Evolutionary conservation across 1,284 basidiomycete species (phyloP).

Genomic region (Kwoniella shivajii): DNA sequence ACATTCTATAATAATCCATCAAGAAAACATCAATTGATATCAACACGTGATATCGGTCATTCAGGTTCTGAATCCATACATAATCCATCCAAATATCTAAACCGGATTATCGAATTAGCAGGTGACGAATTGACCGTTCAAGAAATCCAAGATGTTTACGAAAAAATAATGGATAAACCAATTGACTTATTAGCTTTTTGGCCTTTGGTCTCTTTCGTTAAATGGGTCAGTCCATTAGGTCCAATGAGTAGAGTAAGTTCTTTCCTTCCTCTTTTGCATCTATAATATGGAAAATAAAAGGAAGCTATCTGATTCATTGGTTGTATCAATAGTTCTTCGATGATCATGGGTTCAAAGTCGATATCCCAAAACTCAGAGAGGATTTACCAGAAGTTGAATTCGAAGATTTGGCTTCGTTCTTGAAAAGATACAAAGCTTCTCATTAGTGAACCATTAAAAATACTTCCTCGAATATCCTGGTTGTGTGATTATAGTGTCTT

Average conservation of each 20-base stretch:
- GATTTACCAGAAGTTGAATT: constrained; percentile 22
- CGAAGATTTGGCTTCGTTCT: constrained; percentile 31
- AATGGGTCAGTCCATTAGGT: constrained; percentile 9
- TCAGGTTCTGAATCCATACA: constrained; percentile 29
- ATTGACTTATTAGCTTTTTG: constrained; percentile 19
- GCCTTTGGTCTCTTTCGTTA: constrained; percentile 15
- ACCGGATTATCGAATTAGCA: constrained; percentile 20
- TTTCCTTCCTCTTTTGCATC: background rate
- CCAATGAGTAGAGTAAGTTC: constrained; percentile 23
- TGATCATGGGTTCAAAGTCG: constrained; percentile 19
- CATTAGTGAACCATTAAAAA: background rate
- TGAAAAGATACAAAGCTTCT: constrained; percentile 29
- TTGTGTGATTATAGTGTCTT: no score
- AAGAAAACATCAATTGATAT: constrained; percentile 25
- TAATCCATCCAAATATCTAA: constrained; percentile 12
- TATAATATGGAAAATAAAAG: background rate
- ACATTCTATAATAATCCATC: constrained; percentile 25
- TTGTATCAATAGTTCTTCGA: constrained; percentile 29
- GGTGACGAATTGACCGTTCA: constrained; percentile 28
- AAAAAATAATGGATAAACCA: constrained; percentile 21
- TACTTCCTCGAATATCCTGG: background rate
- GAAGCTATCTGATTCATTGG: background rate
- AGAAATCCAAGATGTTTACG: constrained; percentile 26
- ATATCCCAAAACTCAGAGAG: constrained; percentile 13
- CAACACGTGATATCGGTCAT: constrained; percentile 28